Evolutionary conservation across 1,284 basidiomycete genomes (phyloP), one percentile per base, ranked within the genome.

Genomic region (Takashimella koratensis): DNA sequence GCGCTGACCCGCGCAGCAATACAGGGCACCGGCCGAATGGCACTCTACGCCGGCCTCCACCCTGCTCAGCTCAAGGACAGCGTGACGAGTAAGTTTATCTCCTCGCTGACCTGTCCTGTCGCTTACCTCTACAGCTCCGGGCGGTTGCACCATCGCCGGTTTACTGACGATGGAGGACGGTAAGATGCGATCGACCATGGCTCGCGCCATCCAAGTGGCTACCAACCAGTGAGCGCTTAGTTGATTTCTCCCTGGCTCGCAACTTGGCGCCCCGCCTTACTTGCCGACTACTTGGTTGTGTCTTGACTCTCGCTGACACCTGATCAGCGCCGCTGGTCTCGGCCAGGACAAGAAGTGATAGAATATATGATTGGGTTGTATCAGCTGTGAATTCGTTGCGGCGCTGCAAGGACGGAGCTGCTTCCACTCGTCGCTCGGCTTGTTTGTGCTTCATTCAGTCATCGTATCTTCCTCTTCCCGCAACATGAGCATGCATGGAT

Each of bases 121-220:
- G n/a, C n/a, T n/a, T n/a, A n/a, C n/a, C n/a, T 24, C 40, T 25
- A 47, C 59, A 97, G 93, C 96, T 42, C 96, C 96, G 0, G 96
- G 95, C 54, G 96, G 96, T 27, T 98, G 95, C 71, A 99, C 96
- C 0, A 99, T 99, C 63, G 96, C 96, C 1, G 96, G 96, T 13
- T 78, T 99, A 44, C 79, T 99, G 25, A 88, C 90, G 0, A 82
- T 99, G 70, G 96, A 99, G 75, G 96, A 99, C 68, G 96, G 95
- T 0, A 82, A 84, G 60, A 86, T 98, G 21, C 83, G 96, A 43
- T 94, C 91, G 1, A 98, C 95, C 0, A 94, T 99, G 67, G 96
- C 96, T 8, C 82, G 96, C 49, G 88, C 89, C 5, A 97, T 99
- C 55, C 94, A 98, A 74, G 83, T 90, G 20, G 94, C 94, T 1